Evolutionary conservation across 2,329 filamentous ascomycete species (phyloP).

Genomic region (Aspergillus japonicus): DNA sequence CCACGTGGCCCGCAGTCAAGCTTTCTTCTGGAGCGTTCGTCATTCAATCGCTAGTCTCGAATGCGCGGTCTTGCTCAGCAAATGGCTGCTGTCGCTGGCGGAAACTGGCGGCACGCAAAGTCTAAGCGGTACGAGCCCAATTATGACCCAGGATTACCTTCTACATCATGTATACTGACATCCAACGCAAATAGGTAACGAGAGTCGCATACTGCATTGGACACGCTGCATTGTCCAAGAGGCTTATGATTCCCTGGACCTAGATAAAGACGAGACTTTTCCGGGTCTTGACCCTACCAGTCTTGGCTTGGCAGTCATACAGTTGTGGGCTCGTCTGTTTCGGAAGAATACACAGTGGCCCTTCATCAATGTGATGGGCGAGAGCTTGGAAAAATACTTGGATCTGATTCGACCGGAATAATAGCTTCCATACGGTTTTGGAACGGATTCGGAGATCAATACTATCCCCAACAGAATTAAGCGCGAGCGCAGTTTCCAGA

Average conservation of each 20-base stretch:
- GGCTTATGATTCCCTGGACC: constrained; percentile 33
- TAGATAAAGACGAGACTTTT: constrained; percentile 25
- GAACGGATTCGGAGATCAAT: background rate
- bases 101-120: constrained; percentile 27
- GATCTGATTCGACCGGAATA: constrained; percentile 22
- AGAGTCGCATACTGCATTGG: constrained; percentile 33
- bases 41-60: constrained; percentile 38
- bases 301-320: constrained; percentile 31
- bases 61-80: constrained; percentile 43
- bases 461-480: background rate
- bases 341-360: constrained; percentile 35
- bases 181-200: constrained; percentile 24
- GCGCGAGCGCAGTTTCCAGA: background rate
- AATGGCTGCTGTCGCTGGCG: constrained; percentile 44
- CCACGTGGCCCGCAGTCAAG: constrained; percentile 37
- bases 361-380: constrained; percentile 34
- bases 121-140: constrained; percentile 26
- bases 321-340: constrained; percentile 33
- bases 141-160: background rate
- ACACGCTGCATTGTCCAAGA: constrained; percentile 34
- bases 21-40: constrained; percentile 40
- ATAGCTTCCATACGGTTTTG: background rate
- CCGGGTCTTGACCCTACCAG: constrained; percentile 26
- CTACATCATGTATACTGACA: background rate
- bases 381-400: constrained; percentile 32